phyloP scores from a whole-genome alignment of 306 rosid species.

The Leucaena leucocephala region DNA sequence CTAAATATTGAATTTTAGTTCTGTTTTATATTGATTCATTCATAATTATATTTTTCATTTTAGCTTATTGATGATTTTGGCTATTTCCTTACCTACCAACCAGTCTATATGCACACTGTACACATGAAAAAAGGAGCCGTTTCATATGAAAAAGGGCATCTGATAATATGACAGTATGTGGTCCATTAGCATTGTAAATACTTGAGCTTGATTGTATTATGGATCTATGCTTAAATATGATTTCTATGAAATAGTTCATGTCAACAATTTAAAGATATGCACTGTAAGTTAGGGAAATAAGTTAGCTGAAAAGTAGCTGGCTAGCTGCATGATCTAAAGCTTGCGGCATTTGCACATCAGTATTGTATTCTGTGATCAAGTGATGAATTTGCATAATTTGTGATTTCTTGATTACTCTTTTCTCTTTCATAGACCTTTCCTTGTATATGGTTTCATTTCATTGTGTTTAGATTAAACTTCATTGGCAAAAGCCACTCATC shows the following conservation, averaged over 20 bases:
- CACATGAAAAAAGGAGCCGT: not conserved
- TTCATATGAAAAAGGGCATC: not conserved
- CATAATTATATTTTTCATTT: not conserved
- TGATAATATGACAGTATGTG: not conserved
- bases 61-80: not conserved
- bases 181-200: constrained; percentile 7
- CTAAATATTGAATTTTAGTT: not conserved
- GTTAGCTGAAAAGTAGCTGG: constrained; percentile 10
- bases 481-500: constrained; percentile 8
- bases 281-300: constrained; percentile 20
- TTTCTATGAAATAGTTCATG: not conserved
- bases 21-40: not conserved
- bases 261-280: constrained; percentile 13
- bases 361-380: constrained; percentile 8
- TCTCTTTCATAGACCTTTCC: constrained; percentile 1
- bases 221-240: not conserved
- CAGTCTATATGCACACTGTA: not conserved
- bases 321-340: constrained; percentile 5
- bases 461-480: constrained; percentile 23
- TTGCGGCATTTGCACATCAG: constrained; percentile 9
- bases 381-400: constrained; percentile 30
- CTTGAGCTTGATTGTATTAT: constrained; percentile 8
- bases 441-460: constrained; percentile 13
- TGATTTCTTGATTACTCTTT: constrained; percentile 19
- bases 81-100: not conserved